Evolutionary conservation across 306 rosid genomes (phyloP), one percentile per base, ranked within the genome.

Genomic region (Chamaecrista fasciculata): DNA sequence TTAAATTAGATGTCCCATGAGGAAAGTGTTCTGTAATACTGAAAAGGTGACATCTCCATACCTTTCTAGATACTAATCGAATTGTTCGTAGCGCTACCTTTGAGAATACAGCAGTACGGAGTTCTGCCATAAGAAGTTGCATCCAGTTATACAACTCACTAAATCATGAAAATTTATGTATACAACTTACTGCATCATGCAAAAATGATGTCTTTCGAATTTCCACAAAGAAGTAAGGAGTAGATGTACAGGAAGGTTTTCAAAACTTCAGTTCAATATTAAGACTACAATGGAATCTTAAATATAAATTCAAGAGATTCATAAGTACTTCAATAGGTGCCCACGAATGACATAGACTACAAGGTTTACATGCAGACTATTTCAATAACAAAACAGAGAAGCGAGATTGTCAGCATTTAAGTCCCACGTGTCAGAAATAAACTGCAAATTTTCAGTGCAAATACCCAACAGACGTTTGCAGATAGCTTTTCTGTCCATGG

Each of bases 21-120:
- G 14, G 61, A 59, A 20, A 31, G 18, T 29, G 20, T 16, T 51
- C 24, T 47, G 36, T 47, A 68, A 43, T 28, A 62, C 28, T 42
- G 10, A 73, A 71, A 75, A 57, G 40, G 78, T 21, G 16, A 40
- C 43, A 76, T 29, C 49, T 42, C 59, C 74, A 78, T 88, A 94
- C 97, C 97, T 84, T 94, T 71, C 96, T 80, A 20, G 99, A 94
- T 47, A 94, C 92, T 28, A 93, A 81, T 70, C 99, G 92, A 67
- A 94, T 94, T 52, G 99, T 91, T 55, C 99, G 86, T 71, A 91
- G 67, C 29, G 99, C 99, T 14, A 94, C 99, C 83, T 94, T 94
- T 12, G 99, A 91, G 64, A 94, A 94, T 56, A 94, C 86, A 65
- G 97, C 95, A 66, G 92, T 91, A 76, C 97, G 88, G 69, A 94